Evolutionary conservation across 2,329 filamentous ascomycete genomes (phyloP), one percentile per base, ranked within the genome.

Genomic region (Talaromyces rugulosus): DNA sequence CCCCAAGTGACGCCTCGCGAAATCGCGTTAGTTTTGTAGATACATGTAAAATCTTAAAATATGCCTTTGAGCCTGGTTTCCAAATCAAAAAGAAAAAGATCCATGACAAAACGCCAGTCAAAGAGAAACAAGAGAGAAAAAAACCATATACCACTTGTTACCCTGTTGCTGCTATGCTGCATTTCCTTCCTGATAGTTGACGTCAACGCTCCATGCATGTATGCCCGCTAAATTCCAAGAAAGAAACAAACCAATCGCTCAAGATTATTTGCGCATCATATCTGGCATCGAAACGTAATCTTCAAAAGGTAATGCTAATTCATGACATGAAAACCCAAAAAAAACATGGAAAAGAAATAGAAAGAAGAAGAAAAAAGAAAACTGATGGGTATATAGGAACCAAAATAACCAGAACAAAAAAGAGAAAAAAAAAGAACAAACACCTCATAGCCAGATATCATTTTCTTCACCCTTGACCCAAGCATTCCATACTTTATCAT

Each of bases 401-500:
- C 23, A 31, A 40, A 40, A 40, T 16, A 40, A 40, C 5, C 12
- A 40, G 5, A 5, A n/a, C 36, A 40, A n/a, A 42, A 42, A 44
- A 23, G n/a, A 14, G 8, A 9, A 33, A 53, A n/a, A 34, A 51
- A 6, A 3, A 51, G 33, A 33, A 56, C 16, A 58, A 56, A 58
- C 58, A 61, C 50, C 16, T 62, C 72, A 82, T 72, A 99, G 82
- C 82, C 92, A 95, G 67, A 99, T 96, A 80, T 99, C 95, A 8
- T 94, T 93, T n/a, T 90, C 88, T 75, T 92, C 86, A 12, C 92
- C 93, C 47, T 80, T 82, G 44, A 93, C 92, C 94, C 95, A 99
- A 72, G 87, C 85, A 68, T 83, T 83, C 95, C 95, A 99, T 18
- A 93, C 92, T 72, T 90, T 86, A 66, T 90, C 88, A 74, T 97